A percentile compares a stretch with the other conserved stretches of the same genome.
Conservation (phyloP, 805 yeast genomes). For the Tetrapisispora iriomotensis region DNA sequence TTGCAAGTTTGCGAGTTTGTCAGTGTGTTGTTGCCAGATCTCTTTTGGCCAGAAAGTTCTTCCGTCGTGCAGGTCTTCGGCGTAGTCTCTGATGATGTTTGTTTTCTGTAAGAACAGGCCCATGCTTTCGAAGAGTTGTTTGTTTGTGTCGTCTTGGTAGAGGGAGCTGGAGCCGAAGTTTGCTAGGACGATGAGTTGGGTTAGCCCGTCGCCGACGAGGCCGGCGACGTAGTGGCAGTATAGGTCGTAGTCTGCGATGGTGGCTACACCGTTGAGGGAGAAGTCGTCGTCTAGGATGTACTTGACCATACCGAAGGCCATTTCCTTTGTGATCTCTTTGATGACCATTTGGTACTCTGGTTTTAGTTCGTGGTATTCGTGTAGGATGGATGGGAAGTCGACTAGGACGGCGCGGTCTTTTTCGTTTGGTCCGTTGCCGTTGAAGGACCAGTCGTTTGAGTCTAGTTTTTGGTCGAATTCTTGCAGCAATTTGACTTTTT, state of each 20-base stretch:
- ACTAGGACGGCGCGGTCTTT: slow-evolving; percentile 73
- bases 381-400: slow-evolving; percentile 60
- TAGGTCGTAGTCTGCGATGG: slow-evolving; percentile 72
- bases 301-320: slow-evolving; percentile 99
- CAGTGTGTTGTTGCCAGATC: slow-evolving; percentile 79
- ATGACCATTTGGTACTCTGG: slow-evolving; percentile 73
- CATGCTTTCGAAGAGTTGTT: slow-evolving; percentile 69
- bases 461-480: slow-evolving; percentile 55
- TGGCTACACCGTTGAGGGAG: slow-evolving; percentile 68
- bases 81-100: slow-evolving; percentile 89
- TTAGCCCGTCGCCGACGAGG: slow-evolving; percentile 91
- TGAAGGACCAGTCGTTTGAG: slow-evolving; percentile 68
- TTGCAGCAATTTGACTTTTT: slow-evolving; percentile 69
- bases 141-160: slow-evolving; percentile 34
- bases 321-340: slow-evolving; percentile 64
- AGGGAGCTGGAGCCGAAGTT: slow-evolving; percentile 48
- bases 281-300: slow-evolving; percentile 72
- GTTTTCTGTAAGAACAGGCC: slow-evolving; percentile 93
- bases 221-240: slow-evolving; percentile 99
- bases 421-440: slow-evolving; percentile 67
- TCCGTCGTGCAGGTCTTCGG: slow-evolving; percentile 85
- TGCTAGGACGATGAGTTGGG: slow-evolving; percentile 72
- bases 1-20: slow-evolving; percentile 47
- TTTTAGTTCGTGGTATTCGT: slow-evolving; percentile 63
- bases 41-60: slow-evolving; percentile 94